Evolutionary conservation across 495 filamentous ascomycete genomes (phyloP).

Genomic region (Aspergillus hancockii): DNA sequence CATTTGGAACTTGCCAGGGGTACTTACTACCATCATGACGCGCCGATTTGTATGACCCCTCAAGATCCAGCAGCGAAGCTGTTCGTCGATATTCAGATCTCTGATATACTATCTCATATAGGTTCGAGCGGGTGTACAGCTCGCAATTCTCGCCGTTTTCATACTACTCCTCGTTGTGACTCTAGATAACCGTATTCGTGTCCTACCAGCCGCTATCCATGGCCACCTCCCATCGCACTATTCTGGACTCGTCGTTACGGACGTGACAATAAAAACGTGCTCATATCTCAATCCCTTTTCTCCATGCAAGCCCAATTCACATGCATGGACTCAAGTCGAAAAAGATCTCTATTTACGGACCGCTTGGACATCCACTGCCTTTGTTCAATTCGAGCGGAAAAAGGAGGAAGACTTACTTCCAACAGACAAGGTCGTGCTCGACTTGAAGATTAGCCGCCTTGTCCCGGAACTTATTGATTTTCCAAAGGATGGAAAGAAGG

Average conservation of each 20-base stretch:
- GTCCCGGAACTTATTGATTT: slow-evolving; percentile 64
- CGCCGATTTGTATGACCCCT: slow-evolving; percentile 43
- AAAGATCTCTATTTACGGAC: slow-evolving; percentile 87
- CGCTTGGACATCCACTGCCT: slow-evolving; percentile 75
- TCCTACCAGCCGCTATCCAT: slow-evolving; percentile 80
- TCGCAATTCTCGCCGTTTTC: slow-evolving; percentile 64
- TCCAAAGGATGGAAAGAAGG: slow-evolving; percentile 55
- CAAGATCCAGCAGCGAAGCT: slow-evolving; percentile 1
- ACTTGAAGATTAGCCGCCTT: slow-evolving; percentile 75
- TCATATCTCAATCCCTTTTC: slow-evolving; percentile 73
- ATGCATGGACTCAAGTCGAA: slow-evolving; percentile 79
- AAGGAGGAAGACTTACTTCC: slow-evolving; percentile 78
- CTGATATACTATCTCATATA: slow-evolving; percentile 20
- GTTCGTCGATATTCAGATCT: not conserved
- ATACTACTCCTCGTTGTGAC: slow-evolving; percentile 70
- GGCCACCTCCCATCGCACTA: slow-evolving; percentile 81
- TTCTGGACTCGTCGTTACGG: slow-evolving; percentile 78
- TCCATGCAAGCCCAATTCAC: slow-evolving; percentile 74
- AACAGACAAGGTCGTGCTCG: slow-evolving; percentile 79
- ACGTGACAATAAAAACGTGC: slow-evolving; percentile 82
- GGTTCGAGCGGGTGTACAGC: slow-evolving; percentile 83
- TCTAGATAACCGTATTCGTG: slow-evolving; percentile 78
- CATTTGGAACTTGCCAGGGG: slow-evolving; percentile 39
- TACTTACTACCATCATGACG: slow-evolving; percentile 38
- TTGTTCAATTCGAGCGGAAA: slow-evolving; percentile 81